phyloP scores from a whole-genome alignment of 2,329 filamentous ascomycete genomes.

The Aspergillus piperis region DNA sequence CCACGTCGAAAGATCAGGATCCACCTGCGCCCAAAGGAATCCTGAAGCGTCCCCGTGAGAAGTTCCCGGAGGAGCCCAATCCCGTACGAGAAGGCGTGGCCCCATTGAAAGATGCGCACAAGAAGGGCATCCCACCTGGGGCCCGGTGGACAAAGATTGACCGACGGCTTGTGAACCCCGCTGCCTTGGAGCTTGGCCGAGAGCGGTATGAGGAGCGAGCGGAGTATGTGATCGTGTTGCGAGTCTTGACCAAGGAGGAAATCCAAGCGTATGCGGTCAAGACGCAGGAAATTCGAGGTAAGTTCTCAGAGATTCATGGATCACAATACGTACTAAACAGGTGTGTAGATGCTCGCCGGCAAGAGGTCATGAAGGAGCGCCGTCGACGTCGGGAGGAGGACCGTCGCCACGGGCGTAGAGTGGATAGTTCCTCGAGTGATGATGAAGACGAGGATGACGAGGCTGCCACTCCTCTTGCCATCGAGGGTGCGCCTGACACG shows the following conservation, averaged over 20 bases:
- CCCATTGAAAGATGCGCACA: constrained; percentile 83
- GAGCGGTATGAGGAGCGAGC: constrained; percentile 90
- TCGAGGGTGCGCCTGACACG: constrained; percentile 34
- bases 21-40: constrained; percentile 72
- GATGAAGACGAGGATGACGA: constrained; percentile 38
- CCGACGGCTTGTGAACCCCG: constrained; percentile 82
- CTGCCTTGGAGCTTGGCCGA: constrained; percentile 80
- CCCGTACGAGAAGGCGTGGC: constrained; percentile 87
- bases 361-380: constrained; percentile 38
- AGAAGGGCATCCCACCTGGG: constrained; percentile 70
- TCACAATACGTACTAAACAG: constrained; percentile 16
- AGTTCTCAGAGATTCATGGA: constrained; percentile 28
- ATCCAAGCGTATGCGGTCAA: constrained; percentile 83
- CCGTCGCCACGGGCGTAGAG: constrained; percentile 37
- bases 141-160: constrained; percentile 94
- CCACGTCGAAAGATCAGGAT: constrained; percentile 58
- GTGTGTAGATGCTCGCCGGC: constrained; percentile 37
- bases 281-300: constrained; percentile 79
- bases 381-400: constrained; percentile 47
- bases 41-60: constrained; percentile 75
- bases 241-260: constrained; percentile 83
- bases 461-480: constrained; percentile 28
- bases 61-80: constrained; percentile 84
- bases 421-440: constrained; percentile 37
- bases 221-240: constrained; percentile 88